Conservation (phyloP, 2,329 filamentous ascomycete genomes). For the Hypoxylon sp. region DNA sequence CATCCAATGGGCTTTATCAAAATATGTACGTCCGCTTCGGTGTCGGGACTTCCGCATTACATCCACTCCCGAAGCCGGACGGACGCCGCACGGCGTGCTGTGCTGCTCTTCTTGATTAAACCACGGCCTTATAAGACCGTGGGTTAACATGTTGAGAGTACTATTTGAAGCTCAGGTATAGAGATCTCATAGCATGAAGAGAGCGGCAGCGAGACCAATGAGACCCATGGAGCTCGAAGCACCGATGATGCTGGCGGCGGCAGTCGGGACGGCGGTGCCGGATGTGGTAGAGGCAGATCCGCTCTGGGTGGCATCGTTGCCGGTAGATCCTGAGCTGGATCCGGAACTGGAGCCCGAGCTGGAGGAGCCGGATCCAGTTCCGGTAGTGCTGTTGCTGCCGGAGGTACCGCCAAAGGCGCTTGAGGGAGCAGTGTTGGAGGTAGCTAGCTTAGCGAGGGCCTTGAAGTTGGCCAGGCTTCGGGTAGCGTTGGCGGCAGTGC, state of each 20-base stretch:
- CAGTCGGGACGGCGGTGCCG: slow-evolving; percentile 29
- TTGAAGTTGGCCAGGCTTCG: slow-evolving; percentile 65
- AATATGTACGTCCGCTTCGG: slow-evolving; percentile 3
- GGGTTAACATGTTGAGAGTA: background rate
- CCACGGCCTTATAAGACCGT: slow-evolving; percentile 19
- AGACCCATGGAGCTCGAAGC: slow-evolving; percentile 58
- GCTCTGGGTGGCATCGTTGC: slow-evolving; percentile 15
- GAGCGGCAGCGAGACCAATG: slow-evolving; percentile 55
- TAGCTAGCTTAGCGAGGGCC: slow-evolving; percentile 51
- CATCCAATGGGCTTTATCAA: slow-evolving; percentile 31
- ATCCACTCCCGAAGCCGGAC: slow-evolving; percentile 5
- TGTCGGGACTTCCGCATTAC: slow-evolving; percentile 9
- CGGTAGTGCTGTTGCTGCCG: slow-evolving; percentile 39
- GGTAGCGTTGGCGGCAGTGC: slow-evolving; percentile 63
- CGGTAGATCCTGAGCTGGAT: slow-evolving; percentile 4
- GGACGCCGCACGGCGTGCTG: slow-evolving; percentile 21
- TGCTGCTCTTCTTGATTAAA: slow-evolving; percentile 24
- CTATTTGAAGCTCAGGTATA: slow-evolving; percentile 5
- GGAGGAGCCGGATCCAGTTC: slow-evolving; percentile 31
- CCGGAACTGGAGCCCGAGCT: slow-evolving; percentile 20
- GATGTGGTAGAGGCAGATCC: slow-evolving; percentile 12
- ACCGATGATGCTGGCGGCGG: slow-evolving; percentile 47
- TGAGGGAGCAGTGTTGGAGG: slow-evolving; percentile 50
- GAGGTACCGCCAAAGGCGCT: slow-evolving; percentile 44
- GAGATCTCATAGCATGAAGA: slow-evolving; percentile 54